These are phyloP conservation scores for Phialophora chinensis DNA, from an alignment of 2,329 filamentous ascomycete species.

Conservation along the genomic window DNA sequence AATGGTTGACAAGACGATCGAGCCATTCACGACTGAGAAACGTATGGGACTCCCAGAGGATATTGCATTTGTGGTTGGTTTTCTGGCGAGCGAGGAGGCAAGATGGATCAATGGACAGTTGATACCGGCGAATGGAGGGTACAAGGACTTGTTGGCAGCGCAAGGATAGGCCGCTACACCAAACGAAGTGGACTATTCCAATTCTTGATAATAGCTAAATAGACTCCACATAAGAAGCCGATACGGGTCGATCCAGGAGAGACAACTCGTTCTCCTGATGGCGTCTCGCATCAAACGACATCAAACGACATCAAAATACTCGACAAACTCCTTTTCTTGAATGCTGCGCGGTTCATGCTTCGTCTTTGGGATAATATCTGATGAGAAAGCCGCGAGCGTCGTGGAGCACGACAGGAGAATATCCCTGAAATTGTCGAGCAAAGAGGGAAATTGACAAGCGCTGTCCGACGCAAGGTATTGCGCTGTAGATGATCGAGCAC, in stretches of 20 bases:
- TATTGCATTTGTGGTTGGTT: conserved; percentile 55
- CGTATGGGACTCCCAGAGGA: conserved; percentile 55
- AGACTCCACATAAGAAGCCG: not conserved
- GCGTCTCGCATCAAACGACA: not conserved
- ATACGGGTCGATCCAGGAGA: not conserved
- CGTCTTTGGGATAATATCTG: not conserved
- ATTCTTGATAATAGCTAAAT: not conserved
- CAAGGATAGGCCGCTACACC: conserved; percentile 17
- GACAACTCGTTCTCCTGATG: not conserved
- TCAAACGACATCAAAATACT: not conserved
- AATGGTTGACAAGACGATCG: conserved; percentile 53
- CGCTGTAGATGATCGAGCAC: not conserved
- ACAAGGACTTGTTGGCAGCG: conserved; percentile 19
- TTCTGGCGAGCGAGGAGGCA: conserved; percentile 53
- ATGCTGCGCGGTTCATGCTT: not conserved
- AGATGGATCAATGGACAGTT: conserved; percentile 57
- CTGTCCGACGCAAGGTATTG: not conserved
- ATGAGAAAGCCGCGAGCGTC: conserved; percentile 10
- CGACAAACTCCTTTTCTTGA: not conserved
- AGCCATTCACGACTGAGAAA: conserved; percentile 40
- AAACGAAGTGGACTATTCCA: conserved; percentile 23
- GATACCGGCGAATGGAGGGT: conserved; percentile 46
- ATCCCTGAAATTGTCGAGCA: not conserved
- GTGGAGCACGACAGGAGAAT: conserved; percentile 11
- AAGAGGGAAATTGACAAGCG: not conserved